Base-by-base conservation (phyloP, 805 yeast genomes). In the Metahyphopichia silvanorum region DNA sequence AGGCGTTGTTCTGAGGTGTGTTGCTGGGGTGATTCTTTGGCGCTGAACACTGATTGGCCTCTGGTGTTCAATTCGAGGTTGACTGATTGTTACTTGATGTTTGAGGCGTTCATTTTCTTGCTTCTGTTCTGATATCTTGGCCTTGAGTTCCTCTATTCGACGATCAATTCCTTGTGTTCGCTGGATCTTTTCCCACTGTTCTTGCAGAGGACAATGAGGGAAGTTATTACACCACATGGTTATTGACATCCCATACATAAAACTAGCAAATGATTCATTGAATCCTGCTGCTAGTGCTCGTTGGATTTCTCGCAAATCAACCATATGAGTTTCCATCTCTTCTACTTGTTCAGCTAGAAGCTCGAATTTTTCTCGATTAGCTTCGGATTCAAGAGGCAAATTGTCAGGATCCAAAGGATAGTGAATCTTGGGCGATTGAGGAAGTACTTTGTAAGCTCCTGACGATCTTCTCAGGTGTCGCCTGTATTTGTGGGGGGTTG, bases 191-290 rank as follows among this genome's bases (percentile, higher is more conserved):
- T 63, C 66, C 55, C 59, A 58, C 16, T 50, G 57, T 16, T 51
- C 55, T 31, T 46, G 47, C 9, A 64, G 53, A 8, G 71, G 71
- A 29, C 63, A 51, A 2, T 63, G 64, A 1, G 68, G 69, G 46
- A 85, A 85, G 48, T 84, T 88, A 17, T 83, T 83, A 57, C 95
- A 85, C 82, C 93, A 87, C 40, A 94, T 89, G 48, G 88, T 86
- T 56, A 86, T 78, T 51, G 82, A 77, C 31, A 87, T 58, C 2
- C 96, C 95, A 48, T 84, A 86, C 32, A 87, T 52, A 34, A 87
- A 79, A 24, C 89, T 67, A 1, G 86, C 79, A 46, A 88, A 76
- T 2, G 86, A 75, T 55, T 87, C 96, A 51, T 86, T 86, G 55
- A 88, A 81, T 16, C 58, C 57, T 18, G 68, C 63, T 3, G 71